Percentiles rank a stretch among this genome's conserved stretches.
Conservation (phyloP, 1,139 yeast genomes). For the Wickerhamiella pararugosa region DNA sequence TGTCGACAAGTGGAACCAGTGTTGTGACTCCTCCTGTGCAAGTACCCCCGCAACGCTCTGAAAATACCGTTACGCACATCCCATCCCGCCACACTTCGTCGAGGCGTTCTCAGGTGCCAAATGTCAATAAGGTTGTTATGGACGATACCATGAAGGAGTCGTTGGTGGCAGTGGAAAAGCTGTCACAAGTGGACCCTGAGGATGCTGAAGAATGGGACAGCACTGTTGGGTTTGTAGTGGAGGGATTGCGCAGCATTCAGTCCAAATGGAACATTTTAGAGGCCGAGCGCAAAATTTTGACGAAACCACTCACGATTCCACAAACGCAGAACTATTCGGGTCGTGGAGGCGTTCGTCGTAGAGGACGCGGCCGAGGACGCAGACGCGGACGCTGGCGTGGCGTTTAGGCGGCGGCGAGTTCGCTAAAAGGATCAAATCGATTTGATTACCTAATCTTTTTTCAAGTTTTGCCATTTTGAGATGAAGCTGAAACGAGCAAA, state of each 20-base stretch:
- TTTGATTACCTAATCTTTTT: neutral
- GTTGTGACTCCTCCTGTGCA: too few species aligned
- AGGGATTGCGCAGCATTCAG: conserved; percentile 13
- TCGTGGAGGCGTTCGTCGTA: conserved; percentile 9
- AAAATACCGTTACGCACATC: too few species aligned
- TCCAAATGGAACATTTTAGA: conserved; percentile 14
- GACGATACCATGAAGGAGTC: conserved; percentile 2
- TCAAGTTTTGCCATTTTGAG: conserved; percentile 9
- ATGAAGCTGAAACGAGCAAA: conserved; percentile 98
- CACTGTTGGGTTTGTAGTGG: conserved; percentile 8
- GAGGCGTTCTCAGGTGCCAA: neutral
- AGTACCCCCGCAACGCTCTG: too few species aligned
- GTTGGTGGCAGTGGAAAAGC: conserved; percentile 6
- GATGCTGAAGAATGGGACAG: conserved; percentile 11
- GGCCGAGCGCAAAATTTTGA: conserved; percentile 10
- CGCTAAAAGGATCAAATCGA: neutral
- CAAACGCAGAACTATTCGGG: neutral
- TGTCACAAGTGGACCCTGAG: conserved; percentile 6
- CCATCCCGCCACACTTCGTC: neutral
- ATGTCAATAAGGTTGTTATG: conserved; percentile 4
- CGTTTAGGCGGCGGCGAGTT: conserved; percentile 5
- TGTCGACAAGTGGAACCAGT: too few species aligned
- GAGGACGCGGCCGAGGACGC: conserved; percentile 16
- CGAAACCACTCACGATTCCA: conserved; percentile 6
- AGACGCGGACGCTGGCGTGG: conserved; percentile 16